Evolutionary conservation across 768 basidiomycete genomes (phyloP).

Genomic region (Pulveroboletus sp.): DNA sequence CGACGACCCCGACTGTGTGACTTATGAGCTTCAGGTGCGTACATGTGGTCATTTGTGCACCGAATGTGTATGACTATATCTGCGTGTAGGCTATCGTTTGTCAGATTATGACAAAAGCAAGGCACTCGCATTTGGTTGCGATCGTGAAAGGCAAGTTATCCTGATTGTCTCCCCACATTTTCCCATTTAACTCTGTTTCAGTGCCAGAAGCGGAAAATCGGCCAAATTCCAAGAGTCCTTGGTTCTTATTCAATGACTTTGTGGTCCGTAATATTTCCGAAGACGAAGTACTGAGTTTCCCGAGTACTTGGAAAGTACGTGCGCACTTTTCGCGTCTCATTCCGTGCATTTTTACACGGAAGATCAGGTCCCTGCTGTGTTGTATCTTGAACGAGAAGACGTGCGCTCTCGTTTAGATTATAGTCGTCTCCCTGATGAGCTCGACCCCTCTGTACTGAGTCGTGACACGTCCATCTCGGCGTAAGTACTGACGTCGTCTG

Average conservation of each 20-base stretch:
- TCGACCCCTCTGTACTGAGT: constrained; percentile 73
- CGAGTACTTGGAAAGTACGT: constrained; percentile 86
- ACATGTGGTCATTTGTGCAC: neutral
- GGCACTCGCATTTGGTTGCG: constrained; percentile 79
- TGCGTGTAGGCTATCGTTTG: constrained; percentile 66
- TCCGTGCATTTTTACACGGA: constrained; percentile 9
- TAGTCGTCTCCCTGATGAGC: constrained; percentile 52
- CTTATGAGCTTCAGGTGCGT: constrained; percentile 73
- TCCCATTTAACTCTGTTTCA: constrained; percentile 23
- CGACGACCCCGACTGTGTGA: constrained; percentile 50
- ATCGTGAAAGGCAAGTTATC: constrained; percentile 64
- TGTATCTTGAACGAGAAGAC: constrained; percentile 84
- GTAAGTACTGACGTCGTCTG: constrained; percentile 38
- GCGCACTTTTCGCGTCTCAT: neutral
- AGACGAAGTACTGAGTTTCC: constrained; percentile 83
- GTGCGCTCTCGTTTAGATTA: constrained; percentile 55
- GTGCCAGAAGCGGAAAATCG: constrained; percentile 64
- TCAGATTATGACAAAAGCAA: constrained; percentile 68
- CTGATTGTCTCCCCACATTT: neutral
- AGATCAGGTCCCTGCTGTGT: constrained; percentile 73
- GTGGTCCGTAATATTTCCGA: constrained; percentile 79
- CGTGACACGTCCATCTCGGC: constrained; percentile 85
- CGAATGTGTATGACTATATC: neutral
- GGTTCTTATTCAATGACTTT: constrained; percentile 98
- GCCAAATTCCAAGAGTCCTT: constrained; percentile 46